Evolutionary conservation across 768 basidiomycete species (phyloP), one percentile per base, ranked within the genome.

Genomic region (Hydnum rufescens): DNA sequence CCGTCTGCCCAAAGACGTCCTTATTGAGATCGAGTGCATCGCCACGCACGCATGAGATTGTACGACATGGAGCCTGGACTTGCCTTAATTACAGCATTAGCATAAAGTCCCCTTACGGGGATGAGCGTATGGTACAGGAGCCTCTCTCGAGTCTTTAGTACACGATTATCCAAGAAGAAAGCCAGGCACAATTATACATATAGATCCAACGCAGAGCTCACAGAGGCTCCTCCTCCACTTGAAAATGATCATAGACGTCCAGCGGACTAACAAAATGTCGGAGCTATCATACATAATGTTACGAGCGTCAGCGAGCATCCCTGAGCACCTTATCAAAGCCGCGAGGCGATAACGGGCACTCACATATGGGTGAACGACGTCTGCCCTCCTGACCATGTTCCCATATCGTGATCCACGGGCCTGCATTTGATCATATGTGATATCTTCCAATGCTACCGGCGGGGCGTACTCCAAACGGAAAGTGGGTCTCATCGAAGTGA

Each of bases 1-100:
- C 13, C 60, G 87, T 43, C 72, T 97, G 51, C 93, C 93, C 5
- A 86, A 81, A 64, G 85, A 89, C 60, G 92, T 87, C 5, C 70
- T 92, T 32, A 78, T 95, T 49, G 93, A 97, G 72, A 75, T 97
- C 52, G 93, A 97, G 66, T 79, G 76, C 55, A 82, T 90, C 64
- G 86, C 79, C 1, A 49, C 51, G 16, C 26, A 47, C 26, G 44
- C 13, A 13, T 47, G 25, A 47, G 22, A 39, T 39, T 13, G 13
- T 39, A 22, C 36, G n/a, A n/a, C n/a, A n/a, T n/a, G n/a, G n/a
- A n/a, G n/a, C n/a, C n/a, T n/a, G n/a, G n/a, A n/a, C n/a, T n/a
- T n/a, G n/a, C n/a, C n/a, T n/a, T n/a, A n/a, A n/a, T n/a, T n/a
- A n/a, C n/a, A n/a, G n/a, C n/a, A n/a, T n/a, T n/a, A n/a, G n/a